Evolutionary conservation across 805 yeast species (phyloP).

Genomic region (Cyberlindnera euphorbiae): DNA sequence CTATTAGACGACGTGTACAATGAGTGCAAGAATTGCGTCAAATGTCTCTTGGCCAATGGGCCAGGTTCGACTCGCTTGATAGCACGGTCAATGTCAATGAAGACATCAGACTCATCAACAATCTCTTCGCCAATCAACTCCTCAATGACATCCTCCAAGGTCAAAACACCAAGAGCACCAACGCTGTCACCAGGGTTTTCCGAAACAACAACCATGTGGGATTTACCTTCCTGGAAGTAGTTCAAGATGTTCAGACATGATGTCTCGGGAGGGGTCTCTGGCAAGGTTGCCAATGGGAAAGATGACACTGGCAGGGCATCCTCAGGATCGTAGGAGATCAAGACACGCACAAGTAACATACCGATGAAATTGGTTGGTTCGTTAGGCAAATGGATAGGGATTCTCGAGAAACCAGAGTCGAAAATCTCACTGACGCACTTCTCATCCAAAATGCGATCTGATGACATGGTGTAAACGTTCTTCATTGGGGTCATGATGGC

Average conservation of each 20-base stretch:
- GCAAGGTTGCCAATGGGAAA: conserved; percentile 92
- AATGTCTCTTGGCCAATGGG: conserved; percentile 64
- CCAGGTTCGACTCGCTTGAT: conserved; percentile 77
- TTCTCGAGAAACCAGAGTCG: conserved; percentile 91
- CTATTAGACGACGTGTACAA: conserved; percentile 45
- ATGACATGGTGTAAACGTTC: conserved; percentile 82
- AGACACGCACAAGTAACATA: conserved; percentile 86
- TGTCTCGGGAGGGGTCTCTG: conserved; percentile 88
- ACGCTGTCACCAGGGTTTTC: conserved; percentile 75
- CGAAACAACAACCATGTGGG: conserved; percentile 94
- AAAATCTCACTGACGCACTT: conserved; percentile 81
- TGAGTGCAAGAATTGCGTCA: conserved; percentile 63
- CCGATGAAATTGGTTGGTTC: conserved; percentile 92
- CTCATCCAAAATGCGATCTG: conserved; percentile 80
- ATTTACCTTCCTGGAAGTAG: conserved; percentile 96
- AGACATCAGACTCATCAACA: conserved; percentile 93
- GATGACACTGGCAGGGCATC: conserved; percentile 89
- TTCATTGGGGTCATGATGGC: conserved; percentile 92
- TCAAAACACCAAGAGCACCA: conserved; percentile 88
- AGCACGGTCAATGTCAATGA: conserved; percentile 82
- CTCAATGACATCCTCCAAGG: conserved; percentile 96
- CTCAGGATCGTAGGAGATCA: conserved; percentile 95
- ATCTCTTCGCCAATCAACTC: conserved; percentile 97
- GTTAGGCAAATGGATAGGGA: conserved; percentile 86
- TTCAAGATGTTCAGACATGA: conserved; percentile 91